phyloP scores from a whole-genome alignment of 2,329 filamentous ascomycete genomes.

The Torrubiellomyces zombiae region DNA sequence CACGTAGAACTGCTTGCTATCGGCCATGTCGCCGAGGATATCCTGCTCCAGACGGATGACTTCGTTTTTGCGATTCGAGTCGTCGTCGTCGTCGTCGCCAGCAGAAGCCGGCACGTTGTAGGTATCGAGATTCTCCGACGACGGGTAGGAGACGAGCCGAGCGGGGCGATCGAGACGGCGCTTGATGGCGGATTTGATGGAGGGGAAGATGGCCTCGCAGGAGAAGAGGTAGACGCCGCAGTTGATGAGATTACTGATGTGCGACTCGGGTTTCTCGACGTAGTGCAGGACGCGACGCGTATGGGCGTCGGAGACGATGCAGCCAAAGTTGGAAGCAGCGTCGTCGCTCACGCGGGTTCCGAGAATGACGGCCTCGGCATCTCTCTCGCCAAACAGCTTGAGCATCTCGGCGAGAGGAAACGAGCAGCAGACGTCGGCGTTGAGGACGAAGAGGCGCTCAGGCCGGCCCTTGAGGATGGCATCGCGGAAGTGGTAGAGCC shows the following conservation, averaged over 20 bases:
- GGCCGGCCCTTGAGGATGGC: constrained; percentile 91
- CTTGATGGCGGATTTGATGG: constrained; percentile 88
- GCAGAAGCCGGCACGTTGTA: constrained; percentile 28
- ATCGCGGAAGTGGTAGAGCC: constrained; percentile 98
- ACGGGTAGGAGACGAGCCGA: constrained; percentile 85
- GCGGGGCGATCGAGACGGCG: constrained; percentile 72
- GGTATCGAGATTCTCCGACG: constrained; percentile 77
- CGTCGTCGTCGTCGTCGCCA: constrained; percentile 44
- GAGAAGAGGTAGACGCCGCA: constrained; percentile 97
- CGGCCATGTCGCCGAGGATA: constrained; percentile 84
- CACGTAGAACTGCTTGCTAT: constrained; percentile 96
- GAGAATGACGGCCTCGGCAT: constrained; percentile 90
- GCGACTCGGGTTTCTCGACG: constrained; percentile 95
- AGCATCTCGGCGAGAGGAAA: constrained; percentile 96
- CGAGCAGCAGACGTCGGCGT: constrained; percentile 96
- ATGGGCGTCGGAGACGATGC: constrained; percentile 88
- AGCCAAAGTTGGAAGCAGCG: constrained; percentile 89
- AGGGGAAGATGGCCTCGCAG: constrained; percentile 90
- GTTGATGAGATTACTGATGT: constrained; percentile 98
- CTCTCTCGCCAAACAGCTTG: constrained; percentile 80
- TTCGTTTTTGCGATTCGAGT: constrained; percentile 65
- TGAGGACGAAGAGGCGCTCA: constrained; percentile 91
- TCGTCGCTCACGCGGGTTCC: constrained; percentile 85
- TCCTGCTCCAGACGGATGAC: constrained; percentile 94
- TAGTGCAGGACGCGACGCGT: constrained; percentile 95